Base-by-base conservation (phyloP, 345 rosid genomes). In the Adansonia digitata region DNA sequence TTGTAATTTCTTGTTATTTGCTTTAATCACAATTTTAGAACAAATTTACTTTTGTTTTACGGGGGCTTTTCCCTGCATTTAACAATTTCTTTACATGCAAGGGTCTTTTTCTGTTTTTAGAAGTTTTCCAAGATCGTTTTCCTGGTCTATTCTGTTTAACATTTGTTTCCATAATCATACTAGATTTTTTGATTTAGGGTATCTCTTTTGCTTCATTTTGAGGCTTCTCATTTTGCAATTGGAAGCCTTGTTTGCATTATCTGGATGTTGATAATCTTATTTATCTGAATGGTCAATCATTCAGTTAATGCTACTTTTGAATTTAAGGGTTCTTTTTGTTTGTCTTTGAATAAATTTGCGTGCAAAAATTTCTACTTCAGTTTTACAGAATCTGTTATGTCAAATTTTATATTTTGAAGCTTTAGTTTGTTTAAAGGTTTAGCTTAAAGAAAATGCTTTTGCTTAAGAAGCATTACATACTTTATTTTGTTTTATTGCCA, bases 401-500 rank as follows among this genome's bases (percentile, higher is more conserved):
- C 20, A 4, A 20, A 10, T 31, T 67, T 15, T 0, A 42, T 48
- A n/a, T 43, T 17, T 73, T 31, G 15, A 56, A 56, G 61, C 5
- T 24, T 56, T 56, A 56, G 34, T 24, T 42, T 71, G 34, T 64
- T 74, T 65, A 37, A 27, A 48, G 22, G n/a, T 74, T 64, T n/a
- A 26, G 17, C 27, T 1, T 26, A 53, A 70, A 56, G 34, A 56
- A 56, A 24, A 56, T 35, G 42, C 11, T 77, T 51, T 56, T 63
- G n/a, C 37, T 20, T 39, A 56, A 35, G 65, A 66, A 57, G 75
- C 61, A 70, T 46, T 45, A 2, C 10, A 63, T 74, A 22, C 22
- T 68, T 75, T 76, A 71, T 82, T 70, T 61, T 75, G 53, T 74
- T 83, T 59, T 76, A 65, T 62, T 75, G 51, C 46, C 60, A 39